Evolutionary conservation across 306 rosid genomes (phyloP).

Genomic region (Dryas drummondii): DNA sequence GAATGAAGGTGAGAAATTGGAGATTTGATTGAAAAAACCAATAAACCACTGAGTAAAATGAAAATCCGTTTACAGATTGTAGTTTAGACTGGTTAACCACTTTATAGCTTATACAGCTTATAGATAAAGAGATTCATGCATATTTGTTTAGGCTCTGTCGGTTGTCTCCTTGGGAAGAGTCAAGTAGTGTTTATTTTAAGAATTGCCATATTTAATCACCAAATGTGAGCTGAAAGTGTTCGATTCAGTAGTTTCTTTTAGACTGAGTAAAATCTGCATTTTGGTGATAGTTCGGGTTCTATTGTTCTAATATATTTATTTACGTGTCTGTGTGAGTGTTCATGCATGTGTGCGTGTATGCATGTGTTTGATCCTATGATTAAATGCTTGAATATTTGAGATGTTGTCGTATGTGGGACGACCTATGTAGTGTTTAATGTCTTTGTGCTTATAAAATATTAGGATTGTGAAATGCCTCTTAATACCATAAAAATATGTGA

Average conservation of each 20-base stretch:
- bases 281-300: not conserved
- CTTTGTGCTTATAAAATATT: not conserved
- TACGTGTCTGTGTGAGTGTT: not conserved
- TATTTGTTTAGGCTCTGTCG: not conserved
- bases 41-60: not conserved
- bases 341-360: conserved; percentile 1
- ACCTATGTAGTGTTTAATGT: not conserved
- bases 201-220: not conserved
- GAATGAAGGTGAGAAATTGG: not conserved
- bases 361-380: conserved; percentile 3
- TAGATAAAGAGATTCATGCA: conserved; percentile 6
- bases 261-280: not conserved
- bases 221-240: not conserved
- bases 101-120: conserved; percentile 9
- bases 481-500: not conserved
- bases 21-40: conserved; percentile 2
- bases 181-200: not conserved
- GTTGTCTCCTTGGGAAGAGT: not conserved
- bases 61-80: not conserved
- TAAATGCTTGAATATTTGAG: not conserved
- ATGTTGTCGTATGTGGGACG: not conserved
- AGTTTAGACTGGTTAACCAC: conserved; percentile 1
- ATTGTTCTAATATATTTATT: not conserved
- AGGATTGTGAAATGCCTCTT: not conserved
- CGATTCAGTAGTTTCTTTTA: not conserved